Evolutionary conservation across 805 yeast genomes (phyloP).

Genomic region (Naumovozyma castellii): DNA sequence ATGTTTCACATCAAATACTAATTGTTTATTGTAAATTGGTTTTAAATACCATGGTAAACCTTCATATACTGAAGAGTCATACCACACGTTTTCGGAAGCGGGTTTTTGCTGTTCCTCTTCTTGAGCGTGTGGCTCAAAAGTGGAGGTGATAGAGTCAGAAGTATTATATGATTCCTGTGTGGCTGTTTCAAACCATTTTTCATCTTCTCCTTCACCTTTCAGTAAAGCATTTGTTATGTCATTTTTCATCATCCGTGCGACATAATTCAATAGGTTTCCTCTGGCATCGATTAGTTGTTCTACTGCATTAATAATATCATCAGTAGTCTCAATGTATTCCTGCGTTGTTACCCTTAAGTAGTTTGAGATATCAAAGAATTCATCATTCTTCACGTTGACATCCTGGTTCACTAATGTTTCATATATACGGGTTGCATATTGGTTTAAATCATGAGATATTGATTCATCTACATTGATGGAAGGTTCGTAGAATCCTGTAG

Average conservation of each 20-base stretch:
- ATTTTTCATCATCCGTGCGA: conserved; percentile 65
- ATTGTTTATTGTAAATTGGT: conserved; percentile 48
- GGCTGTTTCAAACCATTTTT: not conserved
- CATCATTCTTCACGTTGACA: conserved; percentile 30
- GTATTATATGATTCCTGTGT: not conserved
- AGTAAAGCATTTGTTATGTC: conserved; percentile 52
- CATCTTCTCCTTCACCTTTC: conserved; percentile 29
- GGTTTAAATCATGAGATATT: too few relatives aligned
- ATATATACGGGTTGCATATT: conserved; percentile 33
- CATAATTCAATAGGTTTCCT: conserved; percentile 57
- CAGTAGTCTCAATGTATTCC: conserved; percentile 26
- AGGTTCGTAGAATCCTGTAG: conserved; percentile 19
- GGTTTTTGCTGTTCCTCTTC: not conserved
- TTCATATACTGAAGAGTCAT: too few relatives aligned
- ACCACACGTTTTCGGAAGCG: too few relatives aligned
- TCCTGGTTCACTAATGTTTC: conserved; percentile 38
- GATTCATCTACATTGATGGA: not conserved
- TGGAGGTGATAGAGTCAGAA: not conserved
- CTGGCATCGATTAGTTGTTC: conserved; percentile 57
- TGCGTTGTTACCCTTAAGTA: conserved; percentile 23
- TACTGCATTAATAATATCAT: conserved; percentile 31
- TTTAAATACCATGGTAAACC: conserved; percentile 63
- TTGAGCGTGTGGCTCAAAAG: not conserved
- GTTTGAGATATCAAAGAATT: conserved; percentile 25
- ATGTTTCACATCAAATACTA: conserved; percentile 56